phyloP scores from a whole-genome alignment of 2,329 filamentous ascomycete species.

The Didymellaceae sp. region DNA sequence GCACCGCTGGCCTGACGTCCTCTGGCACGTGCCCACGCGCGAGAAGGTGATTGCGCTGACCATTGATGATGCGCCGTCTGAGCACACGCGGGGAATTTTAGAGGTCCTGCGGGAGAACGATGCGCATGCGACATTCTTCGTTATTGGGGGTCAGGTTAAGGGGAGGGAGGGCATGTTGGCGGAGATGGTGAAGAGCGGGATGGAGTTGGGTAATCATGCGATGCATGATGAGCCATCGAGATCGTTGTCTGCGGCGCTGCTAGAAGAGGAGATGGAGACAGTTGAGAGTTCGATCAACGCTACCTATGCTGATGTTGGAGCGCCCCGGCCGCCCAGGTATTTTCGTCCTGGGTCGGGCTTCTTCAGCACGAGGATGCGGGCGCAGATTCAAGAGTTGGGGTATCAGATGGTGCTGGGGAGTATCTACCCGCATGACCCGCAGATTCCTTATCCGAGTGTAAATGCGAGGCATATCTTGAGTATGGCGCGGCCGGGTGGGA shows the following conservation, averaged over 20 bases:
- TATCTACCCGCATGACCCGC: slow-evolving; percentile 91
- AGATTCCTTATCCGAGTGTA: slow-evolving; percentile 71
- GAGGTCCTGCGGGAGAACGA: slow-evolving; percentile 67
- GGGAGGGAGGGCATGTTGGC: slow-evolving; percentile 58
- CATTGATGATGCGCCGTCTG: slow-evolving; percentile 83
- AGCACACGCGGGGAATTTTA: slow-evolving; percentile 73
- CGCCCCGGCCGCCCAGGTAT: slow-evolving; percentile 63
- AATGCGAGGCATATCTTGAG: slow-evolving; percentile 83
- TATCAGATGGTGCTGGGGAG: slow-evolving; percentile 80
- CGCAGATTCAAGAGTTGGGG: slow-evolving; percentile 64
- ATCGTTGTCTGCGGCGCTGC: slow-evolving; percentile 63
- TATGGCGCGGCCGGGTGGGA: slow-evolving; percentile 76
- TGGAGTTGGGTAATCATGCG: slow-evolving; percentile 80
- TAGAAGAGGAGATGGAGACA: slow-evolving; percentile 67
- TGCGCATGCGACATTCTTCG: slow-evolving; percentile 83
- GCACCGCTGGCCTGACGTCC: slow-evolving; percentile 75
- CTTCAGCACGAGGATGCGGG: slow-evolving; percentile 75
- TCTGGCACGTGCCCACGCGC: slow-evolving; percentile 70
- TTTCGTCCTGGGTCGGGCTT: slow-evolving; percentile 87
- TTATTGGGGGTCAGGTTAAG: slow-evolving; percentile 79
- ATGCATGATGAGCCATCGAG: slow-evolving; percentile 84
- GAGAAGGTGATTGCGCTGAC: slow-evolving; percentile 79
- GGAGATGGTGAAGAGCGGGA: slow-evolving; percentile 60
- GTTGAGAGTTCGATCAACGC: slow-evolving; percentile 68
- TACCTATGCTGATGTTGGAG: slow-evolving; percentile 58